Evolutionary conservation across 2,329 filamentous ascomycete genomes (phyloP).

Genomic region (Lasiodiplodia sp.): DNA sequence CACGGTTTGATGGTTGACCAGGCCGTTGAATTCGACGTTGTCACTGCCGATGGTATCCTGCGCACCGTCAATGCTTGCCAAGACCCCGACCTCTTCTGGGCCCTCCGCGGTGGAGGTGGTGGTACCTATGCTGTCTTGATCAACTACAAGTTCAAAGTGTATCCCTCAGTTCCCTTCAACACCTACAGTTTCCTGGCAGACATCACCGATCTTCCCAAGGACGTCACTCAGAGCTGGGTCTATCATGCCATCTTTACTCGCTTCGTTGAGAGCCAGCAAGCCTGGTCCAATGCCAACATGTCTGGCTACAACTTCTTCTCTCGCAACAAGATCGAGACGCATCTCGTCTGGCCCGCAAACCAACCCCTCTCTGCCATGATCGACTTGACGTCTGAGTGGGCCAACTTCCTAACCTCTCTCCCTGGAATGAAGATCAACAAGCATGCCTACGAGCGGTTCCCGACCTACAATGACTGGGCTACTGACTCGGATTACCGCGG

Average conservation of each 20-base stretch:
- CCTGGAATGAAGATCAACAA: conserved; percentile 42
- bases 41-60: conserved; percentile 48
- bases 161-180: conserved; percentile 43
- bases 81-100: conserved; percentile 48
- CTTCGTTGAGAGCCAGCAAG: conserved; percentile 41
- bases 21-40: conserved; percentile 46
- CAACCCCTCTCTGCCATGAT: conserved; percentile 38
- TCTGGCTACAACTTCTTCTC: conserved; percentile 47
- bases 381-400: conserved; percentile 40
- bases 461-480: conserved; percentile 43
- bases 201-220: conserved; percentile 34
- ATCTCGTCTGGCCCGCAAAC: conserved; percentile 41
- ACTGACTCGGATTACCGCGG: conserved; percentile 38
- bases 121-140: conserved; percentile 42
- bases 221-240: conserved; percentile 42
- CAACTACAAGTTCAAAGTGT: conserved; percentile 45
- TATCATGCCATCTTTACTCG: conserved; percentile 43
- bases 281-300: conserved; percentile 41
- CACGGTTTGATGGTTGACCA: conserved; percentile 49
- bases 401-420: conserved; percentile 42
- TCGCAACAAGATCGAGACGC: conserved; percentile 41
- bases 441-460: conserved; percentile 43
- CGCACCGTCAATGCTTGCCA: conserved; percentile 41
- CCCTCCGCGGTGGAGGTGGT: conserved; percentile 39
- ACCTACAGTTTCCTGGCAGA: conserved; percentile 46